Evolutionary conservation across 352 stramenopile genomes (phyloP).

Genomic region (Phytophthora litchii): DNA sequence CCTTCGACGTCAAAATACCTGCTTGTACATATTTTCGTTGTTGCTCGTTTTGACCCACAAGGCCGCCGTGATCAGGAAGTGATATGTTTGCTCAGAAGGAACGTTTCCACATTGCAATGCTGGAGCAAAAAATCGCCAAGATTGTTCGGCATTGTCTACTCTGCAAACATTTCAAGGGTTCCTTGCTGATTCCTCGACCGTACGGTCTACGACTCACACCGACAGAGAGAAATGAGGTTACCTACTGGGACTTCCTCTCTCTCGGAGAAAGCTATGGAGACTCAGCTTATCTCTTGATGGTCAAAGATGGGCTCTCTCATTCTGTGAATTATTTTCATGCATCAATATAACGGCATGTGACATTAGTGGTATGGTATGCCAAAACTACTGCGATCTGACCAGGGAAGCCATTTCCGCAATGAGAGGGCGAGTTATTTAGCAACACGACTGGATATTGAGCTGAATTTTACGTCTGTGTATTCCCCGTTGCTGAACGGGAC

Average conservation of each 20-base stretch:
- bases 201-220: not conserved
- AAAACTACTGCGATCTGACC: conserved; percentile 15
- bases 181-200: not conserved
- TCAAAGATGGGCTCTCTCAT: conserved; percentile 14
- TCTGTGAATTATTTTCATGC: conserved; percentile 24
- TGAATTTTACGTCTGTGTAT: conserved; percentile 14
- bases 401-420: conserved; percentile 26
- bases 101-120: not conserved
- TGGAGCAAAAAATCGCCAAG: not conserved
- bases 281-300: conserved; percentile 18
- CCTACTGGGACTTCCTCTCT: not conserved
- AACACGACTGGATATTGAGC: conserved; percentile 3
- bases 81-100: not conserved
- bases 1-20: not conserved
- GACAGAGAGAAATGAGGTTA: conserved; percentile 1
- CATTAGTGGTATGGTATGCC: conserved; percentile 8
- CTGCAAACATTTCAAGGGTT: conserved; percentile 2
- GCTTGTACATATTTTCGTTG: not conserved
- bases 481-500: conserved; percentile 19
- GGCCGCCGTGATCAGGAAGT: not conserved
- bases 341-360: conserved; percentile 8
- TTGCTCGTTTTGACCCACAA: not conserved
- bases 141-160: not conserved
- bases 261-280: conserved; percentile 8
- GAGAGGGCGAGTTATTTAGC: conserved; percentile 12